Conservation (phyloP, 768 basidiomycete species). For the Amanita muscaria region DNA sequence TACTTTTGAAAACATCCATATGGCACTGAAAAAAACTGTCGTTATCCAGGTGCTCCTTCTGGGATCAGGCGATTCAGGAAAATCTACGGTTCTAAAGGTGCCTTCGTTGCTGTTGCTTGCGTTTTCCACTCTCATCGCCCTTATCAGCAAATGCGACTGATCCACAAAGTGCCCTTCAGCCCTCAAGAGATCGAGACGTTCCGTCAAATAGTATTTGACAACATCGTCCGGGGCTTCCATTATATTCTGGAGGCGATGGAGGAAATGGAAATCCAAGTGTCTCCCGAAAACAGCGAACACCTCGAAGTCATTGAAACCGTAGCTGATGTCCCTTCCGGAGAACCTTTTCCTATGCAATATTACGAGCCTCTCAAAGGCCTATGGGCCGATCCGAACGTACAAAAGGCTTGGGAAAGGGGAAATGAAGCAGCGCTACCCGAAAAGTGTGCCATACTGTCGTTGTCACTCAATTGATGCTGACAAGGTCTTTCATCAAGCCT, state of each 20-base stretch:
- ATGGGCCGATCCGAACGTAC: slow-evolving; percentile 72
- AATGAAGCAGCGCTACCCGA: slow-evolving; percentile 91
- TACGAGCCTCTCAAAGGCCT: slow-evolving; percentile 58
- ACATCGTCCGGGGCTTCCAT: slow-evolving; percentile 79
- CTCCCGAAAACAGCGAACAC: slow-evolving; percentile 47
- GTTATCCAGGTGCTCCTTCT: slow-evolving; percentile 65
- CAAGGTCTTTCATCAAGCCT: slow-evolving; percentile 33
- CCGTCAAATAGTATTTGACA: slow-evolving; percentile 88
- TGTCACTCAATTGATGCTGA: not conserved
- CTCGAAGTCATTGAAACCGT: slow-evolving; percentile 60
- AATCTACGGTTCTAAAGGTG: slow-evolving; percentile 86
- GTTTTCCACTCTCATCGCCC: not conserved
- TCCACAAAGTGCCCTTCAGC: slow-evolving; percentile 82
- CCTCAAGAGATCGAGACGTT: slow-evolving; percentile 78
- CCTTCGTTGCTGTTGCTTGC: slow-evolving; percentile 4
- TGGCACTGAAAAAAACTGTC: not conserved
- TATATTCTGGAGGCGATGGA: slow-evolving; percentile 83
- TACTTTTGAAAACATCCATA: slow-evolving; percentile 2
- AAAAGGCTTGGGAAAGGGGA: slow-evolving; percentile 68
- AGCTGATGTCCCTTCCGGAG: slow-evolving; percentile 66
- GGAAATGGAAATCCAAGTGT: slow-evolving; percentile 73
- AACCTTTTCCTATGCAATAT: slow-evolving; percentile 67
- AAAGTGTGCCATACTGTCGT: slow-evolving; percentile 48
- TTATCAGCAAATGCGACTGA: slow-evolving; percentile 88
- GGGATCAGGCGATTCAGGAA: slow-evolving; percentile 91